Evolutionary conservation across 2,329 filamentous ascomycete species (phyloP).

Genomic region (Diplodia intermedia): DNA sequence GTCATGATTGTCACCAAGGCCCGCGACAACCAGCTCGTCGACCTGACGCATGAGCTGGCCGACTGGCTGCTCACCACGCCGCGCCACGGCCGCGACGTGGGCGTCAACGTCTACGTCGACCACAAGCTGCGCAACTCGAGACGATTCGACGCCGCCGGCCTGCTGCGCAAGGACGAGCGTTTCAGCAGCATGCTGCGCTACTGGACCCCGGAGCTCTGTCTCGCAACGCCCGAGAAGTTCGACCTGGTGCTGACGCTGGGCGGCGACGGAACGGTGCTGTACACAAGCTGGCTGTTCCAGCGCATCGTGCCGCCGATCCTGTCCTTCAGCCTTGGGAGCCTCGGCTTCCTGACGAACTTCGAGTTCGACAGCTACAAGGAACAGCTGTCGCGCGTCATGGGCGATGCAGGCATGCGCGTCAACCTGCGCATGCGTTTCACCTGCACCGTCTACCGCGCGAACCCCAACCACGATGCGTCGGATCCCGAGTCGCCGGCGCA

Average conservation of each 20-base stretch:
- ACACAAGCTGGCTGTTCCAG: conserved; percentile 92
- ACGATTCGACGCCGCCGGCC: conserved; percentile 78
- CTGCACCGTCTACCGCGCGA: conserved; percentile 87
- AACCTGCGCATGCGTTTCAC: conserved; percentile 99
- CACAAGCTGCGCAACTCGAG: conserved; percentile 88
- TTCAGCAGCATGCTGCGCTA: conserved; percentile 88
- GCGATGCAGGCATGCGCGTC: conserved; percentile 92
- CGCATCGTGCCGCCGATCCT: conserved; percentile 84
- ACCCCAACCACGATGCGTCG: conserved; percentile 43
- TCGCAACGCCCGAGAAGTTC: conserved; percentile 91
- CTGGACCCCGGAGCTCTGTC: conserved; percentile 96
- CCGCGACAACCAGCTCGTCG: conserved; percentile 89
- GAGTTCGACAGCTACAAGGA: conserved; percentile 87
- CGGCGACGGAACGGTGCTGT: conserved; percentile 85
- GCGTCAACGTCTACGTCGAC: conserved; percentile 98
- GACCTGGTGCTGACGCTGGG: conserved; percentile 90
- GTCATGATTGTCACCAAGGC: conserved; percentile 99
- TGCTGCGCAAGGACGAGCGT: conserved; percentile 75
- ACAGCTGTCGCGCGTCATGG: conserved; percentile 89
- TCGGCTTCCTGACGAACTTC: conserved; percentile 89
- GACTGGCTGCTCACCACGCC: conserved; percentile 89
- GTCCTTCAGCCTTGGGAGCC: conserved; percentile 81
- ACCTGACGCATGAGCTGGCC: conserved; percentile 84
- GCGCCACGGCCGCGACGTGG: conserved; percentile 81
- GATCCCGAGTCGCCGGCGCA: conserved; percentile 56